A percentile compares a stretch with the other conserved stretches of the same genome.
These are phyloP conservation scores for Talaromyces thailandensis DNA, from an alignment of 495 filamentous ascomycete genomes.

Conservation along the genomic window DNA sequence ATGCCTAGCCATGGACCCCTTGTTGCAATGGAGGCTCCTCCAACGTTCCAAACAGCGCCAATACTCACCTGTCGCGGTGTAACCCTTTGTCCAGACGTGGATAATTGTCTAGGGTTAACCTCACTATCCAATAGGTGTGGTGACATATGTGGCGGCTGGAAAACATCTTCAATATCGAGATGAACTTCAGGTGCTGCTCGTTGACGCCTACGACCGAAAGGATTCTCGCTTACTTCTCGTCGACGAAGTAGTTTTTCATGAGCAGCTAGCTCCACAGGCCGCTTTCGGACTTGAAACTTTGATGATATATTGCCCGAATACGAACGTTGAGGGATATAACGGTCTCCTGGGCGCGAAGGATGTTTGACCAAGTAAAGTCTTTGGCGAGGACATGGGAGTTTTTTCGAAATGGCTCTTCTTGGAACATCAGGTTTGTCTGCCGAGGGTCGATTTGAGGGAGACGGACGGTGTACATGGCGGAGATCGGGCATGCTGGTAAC, in stretches of 20 bases:
- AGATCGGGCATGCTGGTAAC: background rate
- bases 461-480: background rate
- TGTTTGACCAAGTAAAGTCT: background rate
- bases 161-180: conserved; percentile 11
- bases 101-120: conserved; percentile 7
- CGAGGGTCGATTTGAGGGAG: background rate
- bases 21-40: conserved; percentile 48
- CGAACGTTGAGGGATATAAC: conserved; percentile 57
- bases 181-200: conserved; percentile 14
- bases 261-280: conserved; percentile 46
- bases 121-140: conserved; percentile 28
- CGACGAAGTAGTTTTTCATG: conserved; percentile 54
- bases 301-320: conserved; percentile 36
- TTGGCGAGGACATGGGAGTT: background rate
- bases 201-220: conserved; percentile 44
- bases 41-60: conserved; percentile 75
- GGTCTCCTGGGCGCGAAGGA: conserved; percentile 33
- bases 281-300: conserved; percentile 57
- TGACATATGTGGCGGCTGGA: conserved; percentile 19
- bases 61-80: conserved; percentile 42
- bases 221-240: conserved; percentile 49
- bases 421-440: background rate
- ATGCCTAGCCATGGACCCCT: conserved; percentile 35
- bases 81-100: conserved; percentile 6
- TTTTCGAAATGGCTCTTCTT: background rate